Percentiles rank a stretch among this genome's conserved stretches.
phyloP scores from a whole-genome alignment of 163 green algal species.

The Scenedesmus sp. region DNA sequence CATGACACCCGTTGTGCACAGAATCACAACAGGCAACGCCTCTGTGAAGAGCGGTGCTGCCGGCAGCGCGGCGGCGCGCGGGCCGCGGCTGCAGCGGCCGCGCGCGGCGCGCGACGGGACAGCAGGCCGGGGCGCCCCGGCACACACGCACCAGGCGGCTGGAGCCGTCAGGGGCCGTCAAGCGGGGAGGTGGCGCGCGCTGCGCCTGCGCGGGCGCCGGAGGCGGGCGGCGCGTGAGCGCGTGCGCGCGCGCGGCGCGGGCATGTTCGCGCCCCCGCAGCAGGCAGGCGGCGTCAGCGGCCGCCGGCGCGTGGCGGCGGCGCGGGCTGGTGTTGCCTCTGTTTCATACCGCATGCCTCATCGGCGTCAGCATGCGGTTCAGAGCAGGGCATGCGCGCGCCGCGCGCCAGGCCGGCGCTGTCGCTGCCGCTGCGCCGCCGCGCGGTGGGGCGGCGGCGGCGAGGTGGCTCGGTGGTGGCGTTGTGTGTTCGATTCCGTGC shows the following conservation, averaged over 20 bases:
- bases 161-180: no score
- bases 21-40: constrained; percentile 57
- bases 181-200: no score
- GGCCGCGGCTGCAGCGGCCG: no score
- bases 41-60: constrained; percentile 48
- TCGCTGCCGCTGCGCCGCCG: no score
- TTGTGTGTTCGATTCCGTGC: constrained; percentile 47
- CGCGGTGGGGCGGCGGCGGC: no score
- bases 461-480: constrained; percentile 40
- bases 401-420: not conserved
- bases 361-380: constrained; percentile 27
- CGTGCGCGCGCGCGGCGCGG: no score
- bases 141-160: not conserved
- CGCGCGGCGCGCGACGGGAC: no score
- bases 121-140: no score
- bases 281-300: not conserved
- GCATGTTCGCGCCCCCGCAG: constrained; percentile 11
- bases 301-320: not conserved
- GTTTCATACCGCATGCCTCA: constrained; percentile 43
- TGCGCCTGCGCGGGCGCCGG: no score
- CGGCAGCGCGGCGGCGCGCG: no score
- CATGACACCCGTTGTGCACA: constrained; percentile 50
- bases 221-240: no score
- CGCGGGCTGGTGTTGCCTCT: constrained; percentile 13
- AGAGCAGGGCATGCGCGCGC: constrained; percentile 31